Conservation (phyloP, 1,284 basidiomycete genomes). For the Tilletia setariae region DNA sequence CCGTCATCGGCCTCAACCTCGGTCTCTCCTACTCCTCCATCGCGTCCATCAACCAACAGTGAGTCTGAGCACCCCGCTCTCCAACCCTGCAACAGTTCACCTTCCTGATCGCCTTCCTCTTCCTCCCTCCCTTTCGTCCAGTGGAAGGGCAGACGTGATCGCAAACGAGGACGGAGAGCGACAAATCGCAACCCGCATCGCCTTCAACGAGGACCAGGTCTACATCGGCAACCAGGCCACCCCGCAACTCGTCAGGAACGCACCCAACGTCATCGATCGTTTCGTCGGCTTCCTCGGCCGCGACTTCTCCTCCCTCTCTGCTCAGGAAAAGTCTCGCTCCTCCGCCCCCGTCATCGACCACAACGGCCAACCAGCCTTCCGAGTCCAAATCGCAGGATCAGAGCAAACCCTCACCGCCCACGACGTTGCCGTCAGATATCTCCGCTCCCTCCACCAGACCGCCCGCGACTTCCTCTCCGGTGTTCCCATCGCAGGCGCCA, state of each 20-base stretch:
- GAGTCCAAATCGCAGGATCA: slow-evolving; percentile 71
- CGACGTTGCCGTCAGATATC: slow-evolving; percentile 81
- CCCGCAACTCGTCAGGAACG: slow-evolving; percentile 90
- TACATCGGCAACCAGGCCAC: slow-evolving; percentile 96
- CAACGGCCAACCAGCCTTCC: slow-evolving; percentile 60
- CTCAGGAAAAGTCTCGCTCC: slow-evolving; percentile 66
- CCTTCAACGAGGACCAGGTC: slow-evolving; percentile 67
- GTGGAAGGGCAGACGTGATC: slow-evolving; percentile 61
- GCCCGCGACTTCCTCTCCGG: slow-evolving; percentile 87
- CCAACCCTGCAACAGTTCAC: too few species aligned
- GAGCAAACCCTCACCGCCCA: slow-evolving; percentile 73
- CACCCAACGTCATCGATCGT: slow-evolving; percentile 85
- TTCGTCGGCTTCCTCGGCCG: slow-evolving; percentile 93
- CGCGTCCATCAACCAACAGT: slow-evolving; percentile 88
- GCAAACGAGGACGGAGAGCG: slow-evolving; percentile 98
- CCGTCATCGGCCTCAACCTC: slow-evolving; percentile 86
- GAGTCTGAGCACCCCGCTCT: slow-evolving; percentile 28
- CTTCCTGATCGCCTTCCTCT: not conserved
- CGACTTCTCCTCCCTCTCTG: slow-evolving; percentile 74
- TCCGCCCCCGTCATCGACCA: slow-evolving; percentile 79
- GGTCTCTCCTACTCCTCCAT: slow-evolving; percentile 94
- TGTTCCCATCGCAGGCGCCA: slow-evolving; percentile 73
- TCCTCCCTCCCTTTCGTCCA: slow-evolving; percentile 12
- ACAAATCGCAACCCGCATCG: slow-evolving; percentile 90
- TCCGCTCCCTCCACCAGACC: slow-evolving; percentile 76